phyloP scores from a whole-genome alignment of 2,329 filamentous ascomycete genomes.

The Sarocladium kiliense region DNA sequence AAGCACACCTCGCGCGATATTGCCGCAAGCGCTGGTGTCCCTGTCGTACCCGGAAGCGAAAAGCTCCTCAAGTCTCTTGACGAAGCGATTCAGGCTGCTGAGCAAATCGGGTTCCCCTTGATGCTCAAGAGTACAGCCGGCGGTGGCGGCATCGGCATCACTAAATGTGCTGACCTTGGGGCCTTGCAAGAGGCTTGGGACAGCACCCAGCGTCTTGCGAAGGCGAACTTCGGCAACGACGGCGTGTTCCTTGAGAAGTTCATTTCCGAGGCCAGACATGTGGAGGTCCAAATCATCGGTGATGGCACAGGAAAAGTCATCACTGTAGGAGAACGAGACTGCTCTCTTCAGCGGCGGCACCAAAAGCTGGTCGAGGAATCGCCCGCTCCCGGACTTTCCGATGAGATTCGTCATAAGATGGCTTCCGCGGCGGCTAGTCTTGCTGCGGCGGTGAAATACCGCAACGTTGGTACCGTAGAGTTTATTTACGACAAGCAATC shows the following conservation, averaged over 20 bases:
- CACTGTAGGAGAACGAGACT: constrained; percentile 41
- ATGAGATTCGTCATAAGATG: constrained; percentile 27
- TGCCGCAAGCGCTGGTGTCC: constrained; percentile 23
- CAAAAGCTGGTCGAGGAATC: constrained; percentile 48
- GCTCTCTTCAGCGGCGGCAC: constrained; percentile 44
- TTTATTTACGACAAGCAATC: constrained; percentile 27
- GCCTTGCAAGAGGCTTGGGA: constrained; percentile 27
- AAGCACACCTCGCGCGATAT: constrained; percentile 33
- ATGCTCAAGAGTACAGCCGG: constrained; percentile 45
- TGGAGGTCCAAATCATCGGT: constrained; percentile 47
- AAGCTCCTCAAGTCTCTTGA: constrained; percentile 20
- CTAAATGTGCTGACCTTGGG: constrained; percentile 25
- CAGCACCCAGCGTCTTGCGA: constrained; percentile 31
- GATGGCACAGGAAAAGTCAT: constrained; percentile 35
- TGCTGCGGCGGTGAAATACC: constrained; percentile 30
- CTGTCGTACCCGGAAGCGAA: constrained; percentile 28
- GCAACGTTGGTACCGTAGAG: constrained; percentile 38
- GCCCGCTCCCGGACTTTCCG: constrained; percentile 28
- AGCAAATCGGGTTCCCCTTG: constrained; percentile 30
- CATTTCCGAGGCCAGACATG: constrained; percentile 34
- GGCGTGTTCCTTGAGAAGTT: constrained; percentile 38
- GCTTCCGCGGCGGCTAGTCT: constrained; percentile 29
- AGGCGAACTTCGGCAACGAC: constrained; percentile 35
- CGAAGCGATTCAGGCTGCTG: constrained; percentile 22
- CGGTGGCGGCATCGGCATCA: constrained; percentile 40